Evolutionary conservation across 2,329 filamentous ascomycete genomes (phyloP), one percentile per base, ranked within the genome.

Genomic region (Cadophora gregata): DNA sequence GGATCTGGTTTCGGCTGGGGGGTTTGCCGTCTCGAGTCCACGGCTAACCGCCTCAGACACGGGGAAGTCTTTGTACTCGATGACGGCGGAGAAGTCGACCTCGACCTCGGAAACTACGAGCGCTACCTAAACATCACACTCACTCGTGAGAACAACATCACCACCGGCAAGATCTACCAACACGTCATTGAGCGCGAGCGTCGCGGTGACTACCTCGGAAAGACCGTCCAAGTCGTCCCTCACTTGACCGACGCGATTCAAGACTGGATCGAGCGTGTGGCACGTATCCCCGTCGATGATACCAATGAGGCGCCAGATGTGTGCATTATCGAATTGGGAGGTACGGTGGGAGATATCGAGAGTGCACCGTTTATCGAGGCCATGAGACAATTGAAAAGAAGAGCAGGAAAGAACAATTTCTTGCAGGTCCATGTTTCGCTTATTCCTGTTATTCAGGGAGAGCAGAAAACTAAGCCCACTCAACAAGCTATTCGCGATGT

Each of bases 391-490:
- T 84, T 97, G 70, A 85, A 90, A 72, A 84, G 90, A 72, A 85
- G 89, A 69, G 88, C 86, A 27, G 92, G 91, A 73, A 88, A 87
- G 76, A 86, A 88, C 77, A 95, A 97, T 81, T 96, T 97, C 78
- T 81, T 94, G 77, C 90, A 93, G 77, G 96, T 97, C 72, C 90
- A 93, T 79, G 95, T 97, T 69, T 93, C 91, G 4, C 92, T 94
- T 74, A 90, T 98, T 38, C 96, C 94, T 1, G 86, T 95, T 38
- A 76, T 78, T 61, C 69, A 75, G 55, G 75, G 87, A 38, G 90
- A 98, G 83, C 89, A 97, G 79, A 98, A 98, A 87, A 98, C 94
- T 10, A 98, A 98, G 82, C 96, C 96, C 0, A 99, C 96, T 0
- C 96, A 99, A 79, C 88, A 93, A 75, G 93, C 95, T 29, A 93